Percentiles rank a stretch among this genome's conserved stretches.
Conservation (phyloP, 1,284 basidiomycete genomes). For the Ustilago shanxiensis region DNA sequence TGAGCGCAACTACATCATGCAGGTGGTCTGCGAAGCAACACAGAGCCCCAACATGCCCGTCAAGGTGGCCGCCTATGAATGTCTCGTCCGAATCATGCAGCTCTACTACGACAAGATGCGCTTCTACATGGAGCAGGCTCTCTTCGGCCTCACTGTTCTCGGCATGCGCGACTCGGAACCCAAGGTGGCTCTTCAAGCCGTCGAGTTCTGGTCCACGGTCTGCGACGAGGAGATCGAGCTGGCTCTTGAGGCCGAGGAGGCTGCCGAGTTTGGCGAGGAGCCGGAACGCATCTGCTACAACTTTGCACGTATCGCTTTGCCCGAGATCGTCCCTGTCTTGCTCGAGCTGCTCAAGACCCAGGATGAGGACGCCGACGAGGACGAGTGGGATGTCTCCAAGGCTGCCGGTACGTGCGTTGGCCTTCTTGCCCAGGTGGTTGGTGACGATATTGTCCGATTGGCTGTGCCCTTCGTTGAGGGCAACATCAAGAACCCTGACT, state of each 20-base stretch:
- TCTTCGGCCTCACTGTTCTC: constrained; percentile 97
- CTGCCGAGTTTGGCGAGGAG: constrained; percentile 89
- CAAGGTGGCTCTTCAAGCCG: constrained; percentile 91
- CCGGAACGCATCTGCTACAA: constrained; percentile 88
- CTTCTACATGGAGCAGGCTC: constrained; percentile 98
- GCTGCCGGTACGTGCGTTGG: constrained; percentile 93
- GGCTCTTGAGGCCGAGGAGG: constrained; percentile 92
- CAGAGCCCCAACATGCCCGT: constrained; percentile 83
- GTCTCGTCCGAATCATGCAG: constrained; percentile 95
- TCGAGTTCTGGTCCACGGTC: constrained; percentile 99
- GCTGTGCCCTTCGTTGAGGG: constrained; percentile 98
- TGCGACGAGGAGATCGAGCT: constrained; percentile 97
- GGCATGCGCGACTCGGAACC: constrained; percentile 97
- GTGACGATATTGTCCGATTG: constrained; percentile 88
- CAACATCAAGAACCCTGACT: constrained; percentile 89
- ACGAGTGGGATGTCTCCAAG: constrained; percentile 99
- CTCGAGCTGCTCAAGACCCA: constrained; percentile 89
- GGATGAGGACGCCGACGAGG: constrained; percentile 96
- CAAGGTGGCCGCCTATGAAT: constrained; percentile 78
- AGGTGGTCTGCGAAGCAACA: constrained; percentile 98
- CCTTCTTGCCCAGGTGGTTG: constrained; percentile 89
- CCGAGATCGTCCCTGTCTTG: constrained; percentile 93
- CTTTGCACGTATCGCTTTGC: constrained; percentile 93
- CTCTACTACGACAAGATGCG: constrained; percentile 99
- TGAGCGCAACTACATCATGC: constrained; percentile 99